A percentile compares a stretch with the other conserved stretches of the same genome.
Conservation (phyloP, 257 asterid genomes). For the Capsicum baccatum region DNA sequence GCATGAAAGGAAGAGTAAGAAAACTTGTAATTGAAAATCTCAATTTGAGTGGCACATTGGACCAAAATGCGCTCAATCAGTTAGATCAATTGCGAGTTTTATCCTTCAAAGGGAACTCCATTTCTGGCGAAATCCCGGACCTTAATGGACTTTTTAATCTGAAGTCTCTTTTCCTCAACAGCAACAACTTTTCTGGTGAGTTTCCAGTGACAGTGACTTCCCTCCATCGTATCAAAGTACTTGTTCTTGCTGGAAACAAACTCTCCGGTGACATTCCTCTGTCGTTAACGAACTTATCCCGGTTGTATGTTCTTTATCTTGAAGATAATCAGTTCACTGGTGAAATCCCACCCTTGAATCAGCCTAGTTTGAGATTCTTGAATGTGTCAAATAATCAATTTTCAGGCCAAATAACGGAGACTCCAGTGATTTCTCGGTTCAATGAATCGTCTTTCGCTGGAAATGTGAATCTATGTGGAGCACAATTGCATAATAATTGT, state of each 20-base stretch:
- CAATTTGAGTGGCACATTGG: constrained; percentile 69
- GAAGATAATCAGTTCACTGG: constrained; percentile 75
- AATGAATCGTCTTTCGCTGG: constrained; percentile 62
- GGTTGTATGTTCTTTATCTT: constrained; percentile 68
- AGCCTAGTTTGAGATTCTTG: constrained; percentile 68
- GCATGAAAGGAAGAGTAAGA: constrained; percentile 71
- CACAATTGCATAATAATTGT: constrained; percentile 47
- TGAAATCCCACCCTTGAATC: constrained; percentile 66
- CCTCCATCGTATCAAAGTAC: constrained; percentile 72
- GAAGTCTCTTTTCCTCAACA: constrained; percentile 73
- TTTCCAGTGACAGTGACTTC: constrained; percentile 58
- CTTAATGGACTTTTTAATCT: constrained; percentile 70
- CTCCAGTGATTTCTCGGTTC: constrained; percentile 53
- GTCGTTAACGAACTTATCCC: constrained; percentile 44
- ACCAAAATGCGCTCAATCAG: constrained; percentile 61
- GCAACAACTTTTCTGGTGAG: constrained; percentile 64
- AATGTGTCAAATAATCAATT: constrained; percentile 75
- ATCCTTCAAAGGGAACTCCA: constrained; percentile 73
- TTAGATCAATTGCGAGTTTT: constrained; percentile 85
- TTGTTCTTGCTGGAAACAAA: constrained; percentile 62
- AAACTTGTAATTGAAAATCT: constrained; percentile 80
- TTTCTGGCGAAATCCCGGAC: constrained; percentile 75
- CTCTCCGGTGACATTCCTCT: constrained; percentile 68
- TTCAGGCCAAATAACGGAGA: constrained; percentile 67
- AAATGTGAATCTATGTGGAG: constrained; percentile 67